Evolutionary conservation across 805 yeast species (phyloP).

Genomic region (Metschnikowia baotianmanensis): DNA sequence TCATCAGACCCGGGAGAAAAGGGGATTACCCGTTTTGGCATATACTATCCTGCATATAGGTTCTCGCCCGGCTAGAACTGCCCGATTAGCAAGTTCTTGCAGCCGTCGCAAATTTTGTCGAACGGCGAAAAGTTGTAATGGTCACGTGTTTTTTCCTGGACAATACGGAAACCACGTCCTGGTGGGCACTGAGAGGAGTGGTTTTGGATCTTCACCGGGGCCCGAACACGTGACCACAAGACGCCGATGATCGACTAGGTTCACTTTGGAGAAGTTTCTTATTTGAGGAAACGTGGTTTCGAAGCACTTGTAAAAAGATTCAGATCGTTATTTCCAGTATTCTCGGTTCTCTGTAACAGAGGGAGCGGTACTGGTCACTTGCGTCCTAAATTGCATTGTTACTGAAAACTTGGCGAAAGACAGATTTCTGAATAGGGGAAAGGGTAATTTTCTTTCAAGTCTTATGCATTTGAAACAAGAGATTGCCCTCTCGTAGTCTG

Average conservation of each 20-base stretch:
- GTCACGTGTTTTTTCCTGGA: constrained; percentile 12
- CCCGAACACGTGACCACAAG: constrained; percentile 16
- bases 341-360: constrained; percentile 46
- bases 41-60: constrained; percentile 7
- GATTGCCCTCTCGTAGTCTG: no score
- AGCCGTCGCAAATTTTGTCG: constrained; percentile 23
- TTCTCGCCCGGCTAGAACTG: constrained; percentile 46
- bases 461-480: no score
- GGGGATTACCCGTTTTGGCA: constrained; percentile 11
- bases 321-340: constrained; percentile 40
- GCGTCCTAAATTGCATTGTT: constrained; percentile 65
- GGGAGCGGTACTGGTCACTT: constrained; percentile 51
- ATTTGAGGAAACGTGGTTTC: constrained; percentile 13
- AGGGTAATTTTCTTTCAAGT: constrained; percentile 24
- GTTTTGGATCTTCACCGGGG: constrained; percentile 11
- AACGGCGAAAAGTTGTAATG: constrained; percentile 17
- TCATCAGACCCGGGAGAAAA: constrained; percentile 18
- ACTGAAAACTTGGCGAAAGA: constrained; percentile 49
- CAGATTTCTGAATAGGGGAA: constrained; percentile 12
- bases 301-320: constrained; percentile 12
- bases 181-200: constrained; percentile 16
- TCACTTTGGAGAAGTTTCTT: constrained; percentile 4
- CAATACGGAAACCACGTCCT: constrained; percentile 17
- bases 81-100: constrained; percentile 66
- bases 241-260: constrained; percentile 14